phyloP scores from a whole-genome alignment of 106 monocot species.

The Platanthera guangdongensis region DNA sequence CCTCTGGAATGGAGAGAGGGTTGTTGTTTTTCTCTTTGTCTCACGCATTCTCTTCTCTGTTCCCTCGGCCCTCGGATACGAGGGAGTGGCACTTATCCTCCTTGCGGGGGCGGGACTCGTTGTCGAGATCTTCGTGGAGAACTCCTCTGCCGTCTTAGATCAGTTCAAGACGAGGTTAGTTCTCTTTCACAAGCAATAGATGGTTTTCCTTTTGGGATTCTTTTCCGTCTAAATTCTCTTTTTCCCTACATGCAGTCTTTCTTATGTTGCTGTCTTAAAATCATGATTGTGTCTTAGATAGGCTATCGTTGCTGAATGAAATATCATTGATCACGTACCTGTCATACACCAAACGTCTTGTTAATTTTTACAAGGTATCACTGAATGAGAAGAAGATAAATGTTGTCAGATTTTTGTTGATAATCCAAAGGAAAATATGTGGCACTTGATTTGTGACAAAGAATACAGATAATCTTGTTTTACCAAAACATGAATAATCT shows the following conservation, averaged over 20 bases:
- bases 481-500: no score
- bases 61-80: constrained; percentile 35
- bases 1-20: constrained; percentile 69
- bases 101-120: constrained; percentile 47
- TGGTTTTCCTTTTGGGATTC: background rate
- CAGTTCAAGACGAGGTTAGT: constrained; percentile 64
- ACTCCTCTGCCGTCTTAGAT: constrained; percentile 17
- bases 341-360: no score
- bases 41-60: constrained; percentile 45
- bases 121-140: constrained; percentile 67
- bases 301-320: background rate
- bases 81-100: constrained; percentile 49
- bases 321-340: no score
- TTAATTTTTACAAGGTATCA: no score
- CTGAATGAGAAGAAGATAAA: no score
- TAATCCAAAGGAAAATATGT: no score
- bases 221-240: background rate
- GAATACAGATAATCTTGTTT: no score
- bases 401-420: no score
- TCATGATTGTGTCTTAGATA: background rate
- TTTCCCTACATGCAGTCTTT: background rate
- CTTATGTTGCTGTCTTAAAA: background rate
- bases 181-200: background rate
- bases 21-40: constrained; percentile 75
- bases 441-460: no score